Base-by-base conservation (phyloP, 2,329 filamentous ascomycete genomes). In the Hypoxylon sp. region DNA sequence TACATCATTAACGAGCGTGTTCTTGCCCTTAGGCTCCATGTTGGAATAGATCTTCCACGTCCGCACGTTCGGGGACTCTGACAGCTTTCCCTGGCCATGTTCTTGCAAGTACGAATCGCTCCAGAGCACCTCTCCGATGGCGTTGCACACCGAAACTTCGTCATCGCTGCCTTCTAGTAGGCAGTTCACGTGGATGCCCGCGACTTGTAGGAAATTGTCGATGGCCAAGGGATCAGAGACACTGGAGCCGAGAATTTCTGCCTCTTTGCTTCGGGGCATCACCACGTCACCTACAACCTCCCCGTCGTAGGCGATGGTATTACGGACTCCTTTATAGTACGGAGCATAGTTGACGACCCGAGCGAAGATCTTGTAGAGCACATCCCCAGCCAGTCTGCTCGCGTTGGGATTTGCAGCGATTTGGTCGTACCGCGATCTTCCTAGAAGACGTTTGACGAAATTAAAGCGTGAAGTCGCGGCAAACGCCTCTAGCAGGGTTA, bases 151-250 rank as follows among this genome's bases (percentile, higher is more conserved):
- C 17, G 72, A 67, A n/a, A 71, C 74, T 2, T 75, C 72, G 1
- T 71, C 68, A 2, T 65, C 32, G 21, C 51, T 48, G 17, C 70
- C 60, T 4, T 71, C 59, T 13, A 68, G 65, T 11, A 79, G 50
- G 65, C 75, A 79, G 56, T 82, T 81, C 2, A 78, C 76, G 59
- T 77, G 78, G 5, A 82, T 76, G 0, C 80, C 79, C 5, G 76
- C 78, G 2, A 80, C 70, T 60, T 80, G 79, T 11, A 77, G 69
- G 65, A 80, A 80, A 43, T 70, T 75, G 57, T 80, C 78, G 6
- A 75, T 46, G 2, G 57, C 52, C 34, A 64, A 14, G 14, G 61
- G 61, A 11, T 59, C 49, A 2, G 61, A 59, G 4, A 60, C 21
- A 28, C 48, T 58, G 34, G 56, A 45, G 9, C 55, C 41, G 9